phyloP scores from a whole-genome alignment of 73 alveolate genomes.

The Effrenium voratum region DNA sequence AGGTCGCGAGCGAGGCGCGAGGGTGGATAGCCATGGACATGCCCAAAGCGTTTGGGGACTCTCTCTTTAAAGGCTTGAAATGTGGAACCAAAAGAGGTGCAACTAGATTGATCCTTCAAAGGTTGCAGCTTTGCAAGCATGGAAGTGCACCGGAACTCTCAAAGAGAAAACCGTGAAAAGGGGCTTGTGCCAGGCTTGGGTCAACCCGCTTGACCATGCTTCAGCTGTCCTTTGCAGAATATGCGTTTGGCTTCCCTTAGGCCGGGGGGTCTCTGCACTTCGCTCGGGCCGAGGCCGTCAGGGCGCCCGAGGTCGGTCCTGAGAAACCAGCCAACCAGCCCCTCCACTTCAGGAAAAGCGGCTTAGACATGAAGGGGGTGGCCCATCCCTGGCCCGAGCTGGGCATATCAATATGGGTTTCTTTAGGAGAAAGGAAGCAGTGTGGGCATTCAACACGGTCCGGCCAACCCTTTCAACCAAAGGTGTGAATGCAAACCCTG shows the following conservation, averaged over 20 bases:
- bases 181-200: not conserved
- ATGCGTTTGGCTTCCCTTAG: not conserved
- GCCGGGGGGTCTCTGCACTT: not conserved
- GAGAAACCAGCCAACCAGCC: not conserved
- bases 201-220: not conserved
- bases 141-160: not conserved
- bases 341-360: too few species aligned
- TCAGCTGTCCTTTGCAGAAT: too few species aligned
- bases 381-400: too few species aligned
- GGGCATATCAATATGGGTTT: too few species aligned
- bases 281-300: constrained; percentile 17
- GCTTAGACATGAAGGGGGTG: too few species aligned
- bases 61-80: not conserved
- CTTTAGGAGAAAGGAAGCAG: too few species aligned
- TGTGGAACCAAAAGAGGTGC: not conserved
- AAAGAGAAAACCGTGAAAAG: not conserved
- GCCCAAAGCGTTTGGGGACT: not conserved
- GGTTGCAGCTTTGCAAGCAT: not conserved
- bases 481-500: too few species aligned
- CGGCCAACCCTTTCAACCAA: too few species aligned
- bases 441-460: too few species aligned
- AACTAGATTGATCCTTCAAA: not conserved
- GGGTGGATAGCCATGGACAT: too few species aligned
- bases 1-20: too few species aligned
- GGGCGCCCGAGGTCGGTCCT: constrained; percentile 92